Conservation (phyloP, 1,284 basidiomycete species). For the Trichosporon inkin region DNA sequence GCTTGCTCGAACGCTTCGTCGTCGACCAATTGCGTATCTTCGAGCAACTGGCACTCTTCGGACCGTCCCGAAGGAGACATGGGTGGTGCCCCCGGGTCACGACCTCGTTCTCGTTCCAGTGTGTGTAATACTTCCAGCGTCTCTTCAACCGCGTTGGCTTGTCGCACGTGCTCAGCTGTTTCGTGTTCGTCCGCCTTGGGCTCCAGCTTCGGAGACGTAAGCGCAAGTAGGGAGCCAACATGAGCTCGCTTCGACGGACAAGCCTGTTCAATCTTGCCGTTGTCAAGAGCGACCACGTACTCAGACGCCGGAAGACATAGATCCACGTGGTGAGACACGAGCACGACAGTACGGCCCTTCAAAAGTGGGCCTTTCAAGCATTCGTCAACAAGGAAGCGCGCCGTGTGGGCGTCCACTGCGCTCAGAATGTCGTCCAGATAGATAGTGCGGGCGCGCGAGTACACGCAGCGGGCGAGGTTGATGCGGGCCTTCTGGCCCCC, state of each 20-base stretch:
- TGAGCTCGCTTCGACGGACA: slow-evolving; percentile 26
- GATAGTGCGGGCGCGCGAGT: slow-evolving; percentile 68
- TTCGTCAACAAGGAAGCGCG: slow-evolving; percentile 40
- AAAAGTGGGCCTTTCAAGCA: slow-evolving; percentile 56
- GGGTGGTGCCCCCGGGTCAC: background rate
- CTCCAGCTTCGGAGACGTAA: slow-evolving; percentile 13
- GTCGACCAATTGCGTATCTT: background rate
- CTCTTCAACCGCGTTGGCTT: background rate
- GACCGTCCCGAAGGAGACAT: background rate
- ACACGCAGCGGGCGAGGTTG: slow-evolving; percentile 72
- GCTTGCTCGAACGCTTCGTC: slow-evolving; percentile 6
- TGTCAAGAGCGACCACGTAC: slow-evolving; percentile 59
- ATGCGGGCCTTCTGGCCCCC: slow-evolving; percentile 64
- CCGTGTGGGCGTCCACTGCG: slow-evolving; percentile 50
- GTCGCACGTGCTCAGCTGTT: background rate
- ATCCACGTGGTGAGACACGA: slow-evolving; percentile 71
- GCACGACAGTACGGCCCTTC: slow-evolving; percentile 61
- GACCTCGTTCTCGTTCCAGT: background rate
- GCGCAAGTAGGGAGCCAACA: slow-evolving; percentile 15
- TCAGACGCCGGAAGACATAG: slow-evolving; percentile 41
- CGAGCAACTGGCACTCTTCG: background rate
- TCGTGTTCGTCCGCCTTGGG: slow-evolving; percentile 3
- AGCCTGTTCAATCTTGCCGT: slow-evolving; percentile 36
- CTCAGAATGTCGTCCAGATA: slow-evolving; percentile 49
- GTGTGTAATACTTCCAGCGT: background rate